Evolutionary conservation across 306 rosid genomes (phyloP), one percentile per base, ranked within the genome.

Genomic region (Dicorynia guianensis): DNA sequence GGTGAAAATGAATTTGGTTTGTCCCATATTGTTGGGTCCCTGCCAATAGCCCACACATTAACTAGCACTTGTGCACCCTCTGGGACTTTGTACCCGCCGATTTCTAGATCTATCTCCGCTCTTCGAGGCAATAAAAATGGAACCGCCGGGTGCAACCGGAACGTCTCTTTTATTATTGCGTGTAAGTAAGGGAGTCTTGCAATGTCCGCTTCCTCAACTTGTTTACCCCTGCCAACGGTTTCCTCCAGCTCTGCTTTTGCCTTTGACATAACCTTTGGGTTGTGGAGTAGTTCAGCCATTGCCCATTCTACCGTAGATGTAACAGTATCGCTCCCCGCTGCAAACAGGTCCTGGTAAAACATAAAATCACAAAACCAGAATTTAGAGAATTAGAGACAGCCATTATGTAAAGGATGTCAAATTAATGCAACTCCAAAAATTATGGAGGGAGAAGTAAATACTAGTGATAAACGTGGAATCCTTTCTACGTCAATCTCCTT

Each of bases 171-270:
- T 0, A 83, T 8, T 4, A 74, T 13, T 18, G 87, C 87, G 77
- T 80, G 87, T 18, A 83, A 13, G 71, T 80, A 86, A 1, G 85
- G 85, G 5, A 83, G 49, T 5, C 66, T 71, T 11, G 78, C 7
- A 49, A 83, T 67, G 81, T 80, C 84, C 3, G 84, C 70, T 78
- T 86, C 90, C 67, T 74, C 73, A 5, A 83, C 40, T 6, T 74
- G 82, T 34, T 77, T 80, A 2, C 73, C 84, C 83, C 62, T 86
- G 43, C 85, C 90, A 17, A 86, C 80, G 57, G 61, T 69, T 40
- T 76, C 20, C 7, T 38, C 25, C 4, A 70, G 76, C 65, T 83
- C 85, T 75, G 47, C 57, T 74, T 66, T 58, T 1, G 82, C 82
- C 63, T 79, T 86, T 36, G 78, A 68, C 25, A 83, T 43, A 12